These are phyloP conservation scores for Microthlaspi erraticum DNA, from an alignment of 345 rosid species.

Conservation along the genomic window DNA sequence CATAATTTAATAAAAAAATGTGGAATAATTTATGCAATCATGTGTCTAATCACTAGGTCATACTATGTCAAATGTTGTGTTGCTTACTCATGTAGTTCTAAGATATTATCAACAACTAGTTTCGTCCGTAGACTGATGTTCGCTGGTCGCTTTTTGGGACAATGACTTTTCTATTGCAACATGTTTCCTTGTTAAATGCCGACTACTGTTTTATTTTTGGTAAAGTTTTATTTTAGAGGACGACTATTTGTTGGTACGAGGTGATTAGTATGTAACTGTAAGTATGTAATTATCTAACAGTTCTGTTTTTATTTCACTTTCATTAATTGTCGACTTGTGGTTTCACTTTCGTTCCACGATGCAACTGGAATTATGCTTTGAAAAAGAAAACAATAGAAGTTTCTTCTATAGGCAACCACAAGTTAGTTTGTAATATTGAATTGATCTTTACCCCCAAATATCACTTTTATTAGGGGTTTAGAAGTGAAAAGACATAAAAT, in stretches of 20 bases:
- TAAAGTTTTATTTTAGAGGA: not conserved
- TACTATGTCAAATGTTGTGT: conserved; percentile 25
- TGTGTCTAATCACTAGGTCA: conserved; percentile 40
- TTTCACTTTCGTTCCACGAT: not conserved
- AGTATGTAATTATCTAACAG: not conserved
- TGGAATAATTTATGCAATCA: conserved; percentile 26
- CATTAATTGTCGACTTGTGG: not conserved
- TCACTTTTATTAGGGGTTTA: too few species aligned
- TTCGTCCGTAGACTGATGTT: conserved; percentile 19
- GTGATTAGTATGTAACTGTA: not conserved
- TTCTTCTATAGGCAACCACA: not conserved
- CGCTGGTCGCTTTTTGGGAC: conserved; percentile 10
- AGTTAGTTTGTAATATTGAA: too few species aligned
- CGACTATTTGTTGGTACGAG: conserved; percentile 17
- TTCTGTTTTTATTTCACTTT: not conserved
- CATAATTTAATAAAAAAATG: not conserved
- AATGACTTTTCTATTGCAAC: conserved; percentile 20
- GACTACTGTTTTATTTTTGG: conserved; percentile 2
- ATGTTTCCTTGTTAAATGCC: conserved; percentile 18
- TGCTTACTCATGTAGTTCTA: not conserved
- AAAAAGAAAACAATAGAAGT: too few species aligned
- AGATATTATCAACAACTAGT: conserved; percentile 23
- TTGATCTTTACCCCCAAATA: not conserved
- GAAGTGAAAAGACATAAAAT: too few species aligned
- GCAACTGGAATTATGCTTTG: too few species aligned